Evolutionary conservation across 2,329 filamentous ascomycete genomes (phyloP).

Genomic region (Neonectria neomacrospora): DNA sequence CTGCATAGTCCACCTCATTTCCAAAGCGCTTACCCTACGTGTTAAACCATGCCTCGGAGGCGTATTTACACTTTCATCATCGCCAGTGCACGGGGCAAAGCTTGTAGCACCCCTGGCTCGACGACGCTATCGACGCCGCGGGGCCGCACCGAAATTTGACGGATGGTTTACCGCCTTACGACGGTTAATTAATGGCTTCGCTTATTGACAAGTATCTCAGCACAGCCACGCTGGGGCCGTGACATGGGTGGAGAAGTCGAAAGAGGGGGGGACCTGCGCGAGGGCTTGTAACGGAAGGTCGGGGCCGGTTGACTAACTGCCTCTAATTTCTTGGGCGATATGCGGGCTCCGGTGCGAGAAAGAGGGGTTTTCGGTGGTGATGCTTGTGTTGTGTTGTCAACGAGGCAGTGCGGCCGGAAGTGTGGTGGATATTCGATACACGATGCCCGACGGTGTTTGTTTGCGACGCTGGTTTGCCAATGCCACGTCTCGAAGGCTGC

Average conservation of each 20-base stretch:
- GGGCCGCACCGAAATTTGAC: constrained; percentile 3
- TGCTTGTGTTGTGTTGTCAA: constrained; percentile 5
- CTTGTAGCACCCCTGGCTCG: background rate
- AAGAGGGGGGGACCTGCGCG: background rate
- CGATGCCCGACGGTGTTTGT: background rate
- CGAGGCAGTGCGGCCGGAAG: constrained; percentile 19
- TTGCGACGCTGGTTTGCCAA: background rate
- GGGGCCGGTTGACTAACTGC: background rate
- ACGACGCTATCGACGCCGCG: background rate
- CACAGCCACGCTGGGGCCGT: constrained; percentile 17
- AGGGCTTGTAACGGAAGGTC: background rate
- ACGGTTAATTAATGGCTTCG: background rate
- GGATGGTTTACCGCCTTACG: background rate
- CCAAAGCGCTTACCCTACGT: constrained; percentile 1
- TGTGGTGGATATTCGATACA: constrained; percentile 11
- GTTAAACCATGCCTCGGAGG: background rate
- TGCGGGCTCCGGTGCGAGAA: constrained; percentile 12
- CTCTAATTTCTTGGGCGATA: background rate
- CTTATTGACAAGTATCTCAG: constrained; percentile 3
- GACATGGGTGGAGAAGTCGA: constrained; percentile 7
- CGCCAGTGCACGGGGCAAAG: background rate
- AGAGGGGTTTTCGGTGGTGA: constrained; percentile 6
- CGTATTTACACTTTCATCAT: background rate
- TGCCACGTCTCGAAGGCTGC: background rate
- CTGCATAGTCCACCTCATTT: constrained; percentile 25